Evolutionary conservation across 805 yeast species (phyloP), one percentile per base, ranked within the genome.

Genomic region (Candida multigemmis): DNA sequence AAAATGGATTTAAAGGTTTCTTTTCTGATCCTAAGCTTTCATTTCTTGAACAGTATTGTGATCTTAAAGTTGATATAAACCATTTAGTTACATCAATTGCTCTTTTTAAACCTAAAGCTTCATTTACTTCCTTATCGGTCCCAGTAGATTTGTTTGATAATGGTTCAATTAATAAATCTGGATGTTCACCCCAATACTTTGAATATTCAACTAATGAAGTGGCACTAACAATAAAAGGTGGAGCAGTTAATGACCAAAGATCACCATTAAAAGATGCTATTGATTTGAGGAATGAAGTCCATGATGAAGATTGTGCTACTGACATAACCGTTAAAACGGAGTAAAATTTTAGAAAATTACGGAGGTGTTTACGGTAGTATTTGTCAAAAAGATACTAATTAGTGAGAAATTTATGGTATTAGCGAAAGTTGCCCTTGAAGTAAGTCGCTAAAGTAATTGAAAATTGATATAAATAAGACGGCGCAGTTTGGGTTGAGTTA

Each of bases 121-220:
- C 56, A 4, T 26, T 34, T 26, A 71, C 66, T 6, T 34, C 37
- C 8, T 37, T 39, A 22, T 42, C 38, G 29, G 51, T 42, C 7
- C 61, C 61, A 12, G 65, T 71, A n/a, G 60, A 55, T 11, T 41
- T 46, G 28, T 72, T 61, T 34, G 65, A 64, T 36, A 66, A 68
- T 18, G 96, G 87, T 19, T 73, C 87, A 28, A 85, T 55, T 30
- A 91, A 71, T 36, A 86, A 65, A 36, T 83, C 89, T 13, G 87
- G 86, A 46, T 84, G 89, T 49, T 87, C 95, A 24, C 86, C 84
- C 96, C 98, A 91, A 59, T 84, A 91, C 53, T 84, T 89, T 13
- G 96, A 81, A 56, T 83, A 91, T 60, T 91, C 98, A 18, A 74
- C 74, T 42, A 85, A 66, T 3, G 96, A 87, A 5, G 82, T 77